Percentiles rank a stretch among this genome's conserved stretches.
Evolutionary conservation across 345 rosid genomes (phyloP).

Genomic region (Zanthoxylum bungeanum): DNA sequence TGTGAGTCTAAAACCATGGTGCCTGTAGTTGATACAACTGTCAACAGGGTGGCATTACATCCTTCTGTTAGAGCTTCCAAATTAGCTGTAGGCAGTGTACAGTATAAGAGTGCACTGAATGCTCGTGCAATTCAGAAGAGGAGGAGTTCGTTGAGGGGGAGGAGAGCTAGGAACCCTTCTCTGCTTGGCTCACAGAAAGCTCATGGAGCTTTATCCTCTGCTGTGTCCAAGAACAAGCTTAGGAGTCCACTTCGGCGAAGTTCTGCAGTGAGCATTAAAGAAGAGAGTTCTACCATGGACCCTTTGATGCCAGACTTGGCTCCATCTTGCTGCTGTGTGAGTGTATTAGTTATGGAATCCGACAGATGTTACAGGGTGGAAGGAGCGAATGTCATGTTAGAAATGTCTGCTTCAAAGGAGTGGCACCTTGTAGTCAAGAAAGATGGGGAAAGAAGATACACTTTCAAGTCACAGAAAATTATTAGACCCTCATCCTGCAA

Average conservation of each 20-base stretch:
- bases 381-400: slow-evolving; percentile 55
- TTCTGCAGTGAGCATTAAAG: slow-evolving; percentile 33
- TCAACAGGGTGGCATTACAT: slow-evolving; percentile 30
- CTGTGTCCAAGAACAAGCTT: slow-evolving; percentile 42
- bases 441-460: slow-evolving; percentile 42
- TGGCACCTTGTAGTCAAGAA: slow-evolving; percentile 68
- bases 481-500: slow-evolving; percentile 65
- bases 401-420: slow-evolving; percentile 53
- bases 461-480: slow-evolving; percentile 45
- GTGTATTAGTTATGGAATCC: slow-evolving; percentile 47
- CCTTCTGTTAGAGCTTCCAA: slow-evolving; percentile 52
- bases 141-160: slow-evolving; percentile 69
- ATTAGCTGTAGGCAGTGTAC: slow-evolving; percentile 41
- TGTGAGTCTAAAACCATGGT: slow-evolving; percentile 13
- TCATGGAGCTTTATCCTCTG: slow-evolving; percentile 47
- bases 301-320: slow-evolving; percentile 32
- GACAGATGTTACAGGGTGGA: slow-evolving; percentile 78
- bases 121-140: slow-evolving; percentile 67
- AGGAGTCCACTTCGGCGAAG: slow-evolving; percentile 43
- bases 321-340: slow-evolving; percentile 52
- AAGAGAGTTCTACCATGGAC: slow-evolving; percentile 23
- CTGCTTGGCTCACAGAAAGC: slow-evolving; percentile 39
- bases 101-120: slow-evolving; percentile 42
- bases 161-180: slow-evolving; percentile 56
- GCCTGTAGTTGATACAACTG: slow-evolving; percentile 20